These are phyloP conservation scores for Bryoerythrophyllum caledonicum DNA, from an alignment of 225 moss, liverwort and hornwort genomes.

Conservation along the genomic window DNA sequence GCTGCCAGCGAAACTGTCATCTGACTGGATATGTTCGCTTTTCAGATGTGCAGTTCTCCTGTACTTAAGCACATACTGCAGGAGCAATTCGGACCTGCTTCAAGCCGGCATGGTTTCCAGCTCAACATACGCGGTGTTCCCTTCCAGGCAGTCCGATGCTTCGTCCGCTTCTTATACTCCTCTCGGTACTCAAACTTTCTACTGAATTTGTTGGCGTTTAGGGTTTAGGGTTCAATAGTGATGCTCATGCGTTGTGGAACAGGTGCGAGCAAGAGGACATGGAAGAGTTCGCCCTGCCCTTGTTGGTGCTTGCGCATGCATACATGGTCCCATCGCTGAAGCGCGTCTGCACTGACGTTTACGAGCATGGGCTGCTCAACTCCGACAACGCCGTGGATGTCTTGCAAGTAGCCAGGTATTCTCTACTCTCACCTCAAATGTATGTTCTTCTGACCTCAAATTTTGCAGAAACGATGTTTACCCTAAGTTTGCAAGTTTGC, in stretches of 20 bases:
- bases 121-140: constrained; percentile 52
- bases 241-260: constrained; percentile 12
- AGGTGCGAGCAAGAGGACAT: constrained; percentile 56
- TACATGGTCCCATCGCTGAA: constrained; percentile 65
- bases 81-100: not conserved
- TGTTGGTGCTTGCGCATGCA: constrained; percentile 62
- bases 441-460: not conserved
- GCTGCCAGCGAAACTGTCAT: not conserved
- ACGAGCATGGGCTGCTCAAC: constrained; percentile 50
- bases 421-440: not conserved
- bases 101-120: constrained; percentile 16
- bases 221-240: no score
- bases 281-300: constrained; percentile 49
- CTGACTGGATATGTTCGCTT: not conserved
- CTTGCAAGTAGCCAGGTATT: constrained; percentile 58
- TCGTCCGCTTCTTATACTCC: constrained; percentile 64
- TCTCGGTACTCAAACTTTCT: constrained; percentile 34
- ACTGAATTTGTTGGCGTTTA: not conserved
- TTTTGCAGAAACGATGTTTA: not conserved
- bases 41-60: constrained; percentile 51
- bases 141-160: constrained; percentile 48
- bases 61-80: constrained; percentile 39
- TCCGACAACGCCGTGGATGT: constrained; percentile 63
- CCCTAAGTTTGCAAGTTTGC: not conserved
- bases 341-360: constrained; percentile 44